Evolutionary conservation across 139 green algal species (phyloP), one percentile per base, ranked within the genome.

Genomic region (Picochlorum sp.): DNA sequence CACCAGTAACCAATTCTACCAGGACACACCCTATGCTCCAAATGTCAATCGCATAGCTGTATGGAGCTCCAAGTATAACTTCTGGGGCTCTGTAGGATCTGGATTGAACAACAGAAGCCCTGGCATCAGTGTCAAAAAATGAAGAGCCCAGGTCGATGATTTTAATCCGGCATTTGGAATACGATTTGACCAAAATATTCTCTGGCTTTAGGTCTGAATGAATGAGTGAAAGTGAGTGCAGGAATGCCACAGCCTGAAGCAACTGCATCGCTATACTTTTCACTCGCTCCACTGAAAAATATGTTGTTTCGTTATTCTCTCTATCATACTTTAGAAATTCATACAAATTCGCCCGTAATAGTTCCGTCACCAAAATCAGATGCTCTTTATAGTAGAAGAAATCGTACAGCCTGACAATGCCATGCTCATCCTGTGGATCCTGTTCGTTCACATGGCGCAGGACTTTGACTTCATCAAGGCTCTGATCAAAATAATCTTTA

Each of bases 371-470:
- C 28, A 98, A 86, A 75, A 98, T 88, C 23, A 98, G 79, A 66
- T 98, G 93, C 79, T 98, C 92, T 82, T 88, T 87, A 66, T 90
- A 93, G 78, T 98, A 98, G 66, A 98, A 97, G 75, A 86, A 97
- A 76, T 98, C 91, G 66, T 91, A 91, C 50, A 98, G 79, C 13
- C 90, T 79, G 65, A 98, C 83, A 26, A 98, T 78, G 68, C 85
- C 81, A 28, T 88, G 65, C 65, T 92, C 78, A 57, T 98, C 92
- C 4, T 80, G 65, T 5, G 92, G 91, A 76, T 98, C 92, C 13
- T 82, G 70, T 13, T 60, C 56, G 65, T 97, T 97, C 15, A 97
- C 77, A 66, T 86, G 90, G 23, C 72, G 77, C 59, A 96, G 81
- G 55, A 98, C 81, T 76, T 97, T 97, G 76, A 98, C 92, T 77